Evolutionary conservation across 495 filamentous ascomycete species (phyloP).

Genomic region (Trichoderma virens): DNA sequence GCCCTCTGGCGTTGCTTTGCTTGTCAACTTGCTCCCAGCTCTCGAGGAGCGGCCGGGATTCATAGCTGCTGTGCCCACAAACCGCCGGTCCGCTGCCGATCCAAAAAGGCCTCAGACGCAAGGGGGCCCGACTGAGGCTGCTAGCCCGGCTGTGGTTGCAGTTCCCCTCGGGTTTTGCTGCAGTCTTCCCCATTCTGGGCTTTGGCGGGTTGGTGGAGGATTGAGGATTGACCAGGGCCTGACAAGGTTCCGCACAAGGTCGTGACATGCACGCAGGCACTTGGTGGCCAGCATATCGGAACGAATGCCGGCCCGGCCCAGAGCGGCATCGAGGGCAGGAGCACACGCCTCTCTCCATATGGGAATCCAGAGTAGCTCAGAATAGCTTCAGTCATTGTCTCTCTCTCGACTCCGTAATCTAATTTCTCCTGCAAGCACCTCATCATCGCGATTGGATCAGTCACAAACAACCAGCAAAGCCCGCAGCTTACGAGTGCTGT

Average conservation of each 20-base stretch:
- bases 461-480: no score
- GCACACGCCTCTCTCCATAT: background rate
- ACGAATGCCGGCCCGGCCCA: background rate
- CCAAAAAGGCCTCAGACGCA: background rate
- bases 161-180: background rate
- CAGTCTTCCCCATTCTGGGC: background rate
- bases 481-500: no score
- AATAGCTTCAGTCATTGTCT: background rate
- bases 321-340: background rate
- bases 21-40: background rate
- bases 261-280: background rate
- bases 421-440: no score
- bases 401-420: no score
- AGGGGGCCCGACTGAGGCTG: background rate
- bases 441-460: no score
- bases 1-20: background rate
- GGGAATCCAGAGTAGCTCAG: background rate
- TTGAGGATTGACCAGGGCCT: background rate
- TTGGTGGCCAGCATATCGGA: background rate
- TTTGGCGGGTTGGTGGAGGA: background rate
- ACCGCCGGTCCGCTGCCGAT: background rate
- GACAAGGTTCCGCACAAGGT: background rate
- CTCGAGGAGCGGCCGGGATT: background rate
- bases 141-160: background rate
- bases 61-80: background rate